Base-by-base conservation (phyloP, 2,329 filamentous ascomycete species). In the Elsinoe perseae region DNA sequence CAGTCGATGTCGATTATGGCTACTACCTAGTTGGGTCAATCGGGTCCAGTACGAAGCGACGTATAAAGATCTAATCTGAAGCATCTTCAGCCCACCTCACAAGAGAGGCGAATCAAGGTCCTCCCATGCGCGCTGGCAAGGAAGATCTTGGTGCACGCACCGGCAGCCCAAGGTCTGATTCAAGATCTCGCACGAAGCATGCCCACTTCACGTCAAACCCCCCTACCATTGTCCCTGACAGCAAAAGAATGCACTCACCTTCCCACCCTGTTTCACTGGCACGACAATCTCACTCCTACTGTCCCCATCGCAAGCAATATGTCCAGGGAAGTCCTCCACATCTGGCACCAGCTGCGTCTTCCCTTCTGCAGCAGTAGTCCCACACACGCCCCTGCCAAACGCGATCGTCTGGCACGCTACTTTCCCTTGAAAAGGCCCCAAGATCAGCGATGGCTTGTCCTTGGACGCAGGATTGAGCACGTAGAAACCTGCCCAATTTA, bases 401-500 rank as follows among this genome's bases (percentile, higher is more conserved):
- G 75, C 72, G 64, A 93, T 92, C 14, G 79, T 84, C 69, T 93
- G 87, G 66, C 88, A 93, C 7, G 88, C 88, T 48, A 78, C 77
- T 65, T 89, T 87, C 61, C 87, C 87, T 62, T 89, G 85, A 70
- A 92, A 92, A 0, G 87, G 87, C 0, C 86, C 87, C 1, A 92
- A 80, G 61, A 91, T 85, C 44, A 92, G 79, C 64, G 82, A 81
- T 2, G 66, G 59, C 1, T 68, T 58, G 18, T 36, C 30, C 10
- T 65, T 61, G 21, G 58, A 64, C n/a, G 42, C 34, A 4, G 76
- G 73, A 66, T 89, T 82, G 42, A 84, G 71, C 12, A 84, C 81
- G 73, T 90, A 90, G 74, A 90, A 92, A 21, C 87, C 86, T 44
- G 86, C 83, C 88, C 88, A 93, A 70, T 93, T 92, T 20, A 89